A percentile compares a stretch with the other conserved stretches of the same genome.
phyloP scores from a whole-genome alignment of 495 filamentous ascomycete species.

The Aspergillus panamensis region DNA sequence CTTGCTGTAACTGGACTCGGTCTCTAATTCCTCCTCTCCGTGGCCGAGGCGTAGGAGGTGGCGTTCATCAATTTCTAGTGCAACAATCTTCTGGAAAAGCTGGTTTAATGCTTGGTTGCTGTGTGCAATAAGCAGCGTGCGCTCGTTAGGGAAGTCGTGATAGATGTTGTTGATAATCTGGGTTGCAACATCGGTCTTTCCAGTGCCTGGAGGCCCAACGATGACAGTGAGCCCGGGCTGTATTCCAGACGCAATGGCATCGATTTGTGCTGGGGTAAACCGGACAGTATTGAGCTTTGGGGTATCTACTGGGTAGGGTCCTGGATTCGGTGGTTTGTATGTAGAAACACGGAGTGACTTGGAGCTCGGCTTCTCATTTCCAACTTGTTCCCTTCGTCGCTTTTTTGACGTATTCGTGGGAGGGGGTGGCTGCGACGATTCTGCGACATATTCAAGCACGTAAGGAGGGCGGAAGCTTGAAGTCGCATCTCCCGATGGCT shows the following conservation, averaged over 20 bases:
- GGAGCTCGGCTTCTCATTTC: constrained; percentile 55
- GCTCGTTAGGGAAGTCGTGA: constrained; percentile 91
- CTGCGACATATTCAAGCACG: constrained; percentile 63
- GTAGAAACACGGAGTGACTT: constrained; percentile 79
- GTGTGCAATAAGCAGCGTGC: constrained; percentile 90
- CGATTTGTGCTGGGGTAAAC: constrained; percentile 87
- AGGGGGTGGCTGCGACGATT: constrained; percentile 38
- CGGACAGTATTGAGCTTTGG: constrained; percentile 79
- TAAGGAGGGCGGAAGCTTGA: constrained; percentile 85
- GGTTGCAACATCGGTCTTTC: constrained; percentile 97
- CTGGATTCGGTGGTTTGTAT: constrained; percentile 86
- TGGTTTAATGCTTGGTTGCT: constrained; percentile 98
- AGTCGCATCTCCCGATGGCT: constrained; percentile 64
- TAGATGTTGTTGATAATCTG: constrained; percentile 99
- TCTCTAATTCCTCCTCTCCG: constrained; percentile 90
- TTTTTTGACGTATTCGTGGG: constrained; percentile 69
- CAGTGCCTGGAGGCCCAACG: constrained; percentile 92
- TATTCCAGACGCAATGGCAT: constrained; percentile 89
- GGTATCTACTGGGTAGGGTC: constrained; percentile 85
- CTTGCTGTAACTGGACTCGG: constrained; percentile 87
- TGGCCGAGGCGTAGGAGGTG: constrained; percentile 91
- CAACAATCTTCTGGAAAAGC: constrained; percentile 96
- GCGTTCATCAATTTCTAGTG: constrained; percentile 90
- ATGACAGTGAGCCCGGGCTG: constrained; percentile 94
- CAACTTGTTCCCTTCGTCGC: constrained; percentile 68